A percentile compares a stretch with the other conserved stretches of the same genome.
These are phyloP conservation scores for Fusarium caatingaense DNA, from an alignment of 2,329 filamentous ascomycete species.

Conservation along the genomic window DNA sequence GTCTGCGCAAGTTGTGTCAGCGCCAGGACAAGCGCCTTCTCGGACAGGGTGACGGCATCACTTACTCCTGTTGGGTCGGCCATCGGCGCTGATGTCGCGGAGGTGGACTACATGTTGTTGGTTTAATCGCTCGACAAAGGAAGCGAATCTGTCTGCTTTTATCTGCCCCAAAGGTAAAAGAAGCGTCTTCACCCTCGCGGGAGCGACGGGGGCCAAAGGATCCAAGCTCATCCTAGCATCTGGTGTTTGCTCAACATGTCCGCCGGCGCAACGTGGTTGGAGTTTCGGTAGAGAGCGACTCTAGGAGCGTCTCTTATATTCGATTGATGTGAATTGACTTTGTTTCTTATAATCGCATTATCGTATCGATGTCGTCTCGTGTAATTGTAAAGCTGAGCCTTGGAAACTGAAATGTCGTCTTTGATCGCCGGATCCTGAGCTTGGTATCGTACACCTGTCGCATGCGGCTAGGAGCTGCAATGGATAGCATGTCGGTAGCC, in stretches of 20 bases:
- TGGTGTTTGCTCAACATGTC: conserved; percentile 51
- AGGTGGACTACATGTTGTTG: conserved; percentile 84
- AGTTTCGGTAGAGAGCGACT: conserved; percentile 33
- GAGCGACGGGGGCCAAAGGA: conserved; percentile 89
- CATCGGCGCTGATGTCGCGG: conserved; percentile 87
- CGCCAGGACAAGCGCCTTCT: conserved; percentile 32
- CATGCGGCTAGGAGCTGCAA: conserved; percentile 45
- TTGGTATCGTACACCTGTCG: conserved; percentile 46
- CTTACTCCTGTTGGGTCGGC: conserved; percentile 85
- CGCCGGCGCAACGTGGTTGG: conserved; percentile 34
- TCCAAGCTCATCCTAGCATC: conserved; percentile 84
- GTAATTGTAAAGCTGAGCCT: conserved; percentile 11
- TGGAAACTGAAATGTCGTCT: conserved; percentile 9
- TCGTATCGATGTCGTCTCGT: conserved; percentile 1
- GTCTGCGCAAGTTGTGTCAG: conserved; percentile 63
- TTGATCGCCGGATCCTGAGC: conserved; percentile 31
- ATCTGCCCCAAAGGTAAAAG: conserved; percentile 89
- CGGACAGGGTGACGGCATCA: conserved; percentile 10
- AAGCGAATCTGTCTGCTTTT: conserved; percentile 80
- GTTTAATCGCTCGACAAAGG: conserved; percentile 82
- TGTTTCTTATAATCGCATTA: conserved; percentile 33
- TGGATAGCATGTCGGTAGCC: conserved; percentile 25
- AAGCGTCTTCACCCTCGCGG: conserved; percentile 88
- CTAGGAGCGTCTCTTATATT: conserved; percentile 25
- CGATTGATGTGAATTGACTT: neutral